Evolutionary conservation across 1,284 basidiomycete species (phyloP).

Genomic region (Amylostereum chailletii): DNA sequence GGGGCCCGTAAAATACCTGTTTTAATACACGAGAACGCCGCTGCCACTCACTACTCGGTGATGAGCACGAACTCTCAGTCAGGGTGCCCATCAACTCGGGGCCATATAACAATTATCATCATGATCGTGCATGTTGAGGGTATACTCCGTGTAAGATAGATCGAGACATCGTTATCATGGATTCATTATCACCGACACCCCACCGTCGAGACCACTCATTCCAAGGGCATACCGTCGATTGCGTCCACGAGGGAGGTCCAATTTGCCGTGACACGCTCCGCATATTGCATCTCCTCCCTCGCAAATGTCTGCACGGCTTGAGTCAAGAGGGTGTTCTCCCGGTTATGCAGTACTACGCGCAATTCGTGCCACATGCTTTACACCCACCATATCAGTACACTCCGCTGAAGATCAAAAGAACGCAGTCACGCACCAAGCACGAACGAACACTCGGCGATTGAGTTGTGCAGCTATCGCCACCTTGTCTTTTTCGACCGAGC

Average conservation of each 20-base stretch:
- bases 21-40: neutral
- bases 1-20: neutral
- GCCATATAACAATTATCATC: neutral
- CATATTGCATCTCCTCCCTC: conserved; percentile 60
- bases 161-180: neutral
- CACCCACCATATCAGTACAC: neutral
- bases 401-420: conserved; percentile 1
- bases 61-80: neutral
- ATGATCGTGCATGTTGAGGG: too few relatives aligned
- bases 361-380: conserved; percentile 89
- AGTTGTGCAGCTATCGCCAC: conserved; percentile 62
- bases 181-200: neutral
- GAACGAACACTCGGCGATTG: conserved; percentile 73
- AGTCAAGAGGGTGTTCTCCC: conserved; percentile 77
- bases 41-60: neutral
- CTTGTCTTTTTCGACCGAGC: conserved; percentile 69
- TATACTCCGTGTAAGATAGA: too few relatives aligned
- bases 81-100: neutral
- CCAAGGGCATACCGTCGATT: conserved; percentile 76
- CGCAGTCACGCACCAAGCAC: conserved; percentile 54
- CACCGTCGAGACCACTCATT: conserved; percentile 32
- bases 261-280: conserved; percentile 51
- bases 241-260: conserved; percentile 69
- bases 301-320: conserved; percentile 65
- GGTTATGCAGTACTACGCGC: conserved; percentile 78